These are phyloP conservation scores for Knufia petricola DNA, from an alignment of 2,329 filamentous ascomycete species.

Conservation along the genomic window DNA sequence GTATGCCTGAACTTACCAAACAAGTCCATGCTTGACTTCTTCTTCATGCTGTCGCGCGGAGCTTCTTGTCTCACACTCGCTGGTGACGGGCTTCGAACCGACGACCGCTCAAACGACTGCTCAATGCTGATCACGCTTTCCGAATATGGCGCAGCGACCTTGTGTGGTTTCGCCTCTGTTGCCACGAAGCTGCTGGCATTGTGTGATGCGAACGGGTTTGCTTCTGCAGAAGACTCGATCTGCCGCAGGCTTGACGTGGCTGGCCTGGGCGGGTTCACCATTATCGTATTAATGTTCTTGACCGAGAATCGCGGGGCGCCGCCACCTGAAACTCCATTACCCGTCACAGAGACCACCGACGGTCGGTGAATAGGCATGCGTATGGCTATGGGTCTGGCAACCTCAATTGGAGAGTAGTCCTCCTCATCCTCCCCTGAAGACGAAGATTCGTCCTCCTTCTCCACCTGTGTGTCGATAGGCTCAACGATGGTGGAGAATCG, in stretches of 20 bases:
- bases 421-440: neutral
- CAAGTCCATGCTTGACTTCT: constrained; percentile 17
- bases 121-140: neutral
- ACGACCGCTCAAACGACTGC: neutral
- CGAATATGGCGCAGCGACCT: neutral
- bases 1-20: constrained; percentile 15
- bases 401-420: constrained; percentile 17
- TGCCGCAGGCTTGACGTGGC: neutral
- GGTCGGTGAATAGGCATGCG: constrained; percentile 17
- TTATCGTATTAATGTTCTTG: constrained; percentile 5
- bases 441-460: neutral
- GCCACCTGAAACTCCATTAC: neutral
- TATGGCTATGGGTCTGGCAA: constrained; percentile 19
- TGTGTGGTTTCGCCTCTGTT: neutral
- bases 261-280: constrained; percentile 3
- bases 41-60: constrained; percentile 7
- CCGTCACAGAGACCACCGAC: constrained; percentile 20
- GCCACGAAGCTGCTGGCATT: neutral
- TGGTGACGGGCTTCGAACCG: neutral
- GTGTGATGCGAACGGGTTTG: neutral
- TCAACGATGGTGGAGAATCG: constrained; percentile 8
- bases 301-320: neutral
- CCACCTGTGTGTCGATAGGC: neutral
- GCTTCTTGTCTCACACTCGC: constrained; percentile 3
- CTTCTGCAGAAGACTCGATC: neutral